Evolutionary conservation across 1,284 basidiomycete species (phyloP).

Genomic region (Volvariella volvacea): DNA sequence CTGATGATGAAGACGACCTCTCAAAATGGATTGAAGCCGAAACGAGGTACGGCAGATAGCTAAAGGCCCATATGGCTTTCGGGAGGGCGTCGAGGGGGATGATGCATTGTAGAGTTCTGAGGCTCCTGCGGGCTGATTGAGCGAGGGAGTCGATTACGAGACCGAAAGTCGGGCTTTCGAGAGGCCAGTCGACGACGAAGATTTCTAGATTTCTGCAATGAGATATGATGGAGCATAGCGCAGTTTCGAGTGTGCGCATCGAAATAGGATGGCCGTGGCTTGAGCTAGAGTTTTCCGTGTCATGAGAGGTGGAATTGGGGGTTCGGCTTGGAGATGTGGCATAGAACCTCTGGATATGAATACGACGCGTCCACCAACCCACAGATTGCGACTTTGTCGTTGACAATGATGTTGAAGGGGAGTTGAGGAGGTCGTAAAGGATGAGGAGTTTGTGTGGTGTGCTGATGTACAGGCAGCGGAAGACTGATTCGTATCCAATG

Average conservation of each 20-base stretch:
- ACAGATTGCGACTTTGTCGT: constrained; percentile 31
- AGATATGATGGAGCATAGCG: constrained; percentile 44
- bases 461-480: constrained; percentile 57
- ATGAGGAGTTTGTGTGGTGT: constrained; percentile 43
- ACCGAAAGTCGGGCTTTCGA: constrained; percentile 43
- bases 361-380: constrained; percentile 59
- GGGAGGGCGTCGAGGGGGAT: constrained; percentile 46
- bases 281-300: background rate
- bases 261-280: constrained; percentile 21
- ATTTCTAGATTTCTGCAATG: constrained; percentile 66
- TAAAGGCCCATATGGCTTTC: constrained; percentile 63
- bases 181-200: constrained; percentile 58
- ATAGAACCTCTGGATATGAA: constrained; percentile 53
- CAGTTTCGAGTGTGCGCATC: constrained; percentile 30
- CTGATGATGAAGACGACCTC: constrained; percentile 11
- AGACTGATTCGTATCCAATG: constrained; percentile 56
- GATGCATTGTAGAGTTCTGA: constrained; percentile 55
- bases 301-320: background rate
- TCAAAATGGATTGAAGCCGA: constrained; percentile 51
- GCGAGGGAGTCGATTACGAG: constrained; percentile 56
- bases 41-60: constrained; percentile 46
- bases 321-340: constrained; percentile 22
- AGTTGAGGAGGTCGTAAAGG: constrained; percentile 41
- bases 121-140: constrained; percentile 35
- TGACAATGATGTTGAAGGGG: constrained; percentile 27